Base-by-base conservation (phyloP, 768 basidiomycete species). In the Psilocybe cubensis region DNA sequence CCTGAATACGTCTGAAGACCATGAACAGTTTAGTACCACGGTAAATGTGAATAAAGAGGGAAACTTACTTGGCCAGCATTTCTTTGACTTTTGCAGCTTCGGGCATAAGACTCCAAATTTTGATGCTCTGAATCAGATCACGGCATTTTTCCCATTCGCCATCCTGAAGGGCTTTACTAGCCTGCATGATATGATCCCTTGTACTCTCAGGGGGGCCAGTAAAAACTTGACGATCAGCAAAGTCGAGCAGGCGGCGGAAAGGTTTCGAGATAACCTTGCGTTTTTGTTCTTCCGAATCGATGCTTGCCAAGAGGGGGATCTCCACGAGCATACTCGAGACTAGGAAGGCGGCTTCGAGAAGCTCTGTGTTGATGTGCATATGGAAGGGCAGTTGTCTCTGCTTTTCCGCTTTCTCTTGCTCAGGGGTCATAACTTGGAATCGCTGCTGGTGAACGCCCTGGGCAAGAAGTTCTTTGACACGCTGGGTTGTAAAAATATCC, bases 301-400 rank as follows among this genome's bases (percentile, higher is more conserved):
- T 92, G 71, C 91, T 94, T 3, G 97, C 97, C 17, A 98, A 78
- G 21, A 98, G 76, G 2, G 97, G 97, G 17, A 99, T 95, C 76
- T 98, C 97, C 35, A 98, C 90, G 33, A 99, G 83, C 97, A 99
- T 99, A 76, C 96, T 98, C 14, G 94, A 96, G 17, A 97, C 95
- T 41, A 99, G 82, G 80, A 98, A 99, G 1, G 94, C 97, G 18
- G 96, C 96, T 73, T 98, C 97, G 54, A 98, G 79, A 8, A 99
- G 81, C 74, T 98, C 97, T 12, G 97, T 94, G 77, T 98, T 99
- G 75, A 98, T 95, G 74, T 99, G 97, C 91, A 98, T 92, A 74
- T 99, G 97, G 88, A 98, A 99, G 25, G 97, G 97, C 21, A 99
- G 82, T 66, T 98, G 94, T 29, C 97, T 85, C 63, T 94, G 89